Evolutionary conservation across 1,284 basidiomycete species (phyloP), one percentile per base, ranked within the genome.

Genomic region (Naganishia albida): DNA sequence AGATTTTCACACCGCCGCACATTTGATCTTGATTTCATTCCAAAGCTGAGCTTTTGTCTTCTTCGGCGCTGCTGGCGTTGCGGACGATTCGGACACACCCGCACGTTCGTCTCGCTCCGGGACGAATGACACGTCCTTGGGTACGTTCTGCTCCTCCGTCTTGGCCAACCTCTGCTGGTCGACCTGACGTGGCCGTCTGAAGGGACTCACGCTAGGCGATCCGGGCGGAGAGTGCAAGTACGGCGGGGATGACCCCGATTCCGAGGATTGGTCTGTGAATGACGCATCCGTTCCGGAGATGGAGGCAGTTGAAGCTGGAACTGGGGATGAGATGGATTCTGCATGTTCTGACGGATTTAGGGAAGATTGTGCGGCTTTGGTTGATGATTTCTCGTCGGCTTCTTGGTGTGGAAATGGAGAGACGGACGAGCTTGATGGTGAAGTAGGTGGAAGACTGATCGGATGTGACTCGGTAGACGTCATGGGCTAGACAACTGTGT

Each of bases 1-100:
- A 18, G 28, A 20, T 16, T 23, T 25, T 3, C 2, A 46, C 13
- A 6, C 12, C 2, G 18, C 69, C 76, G 67, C 55, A 76, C 77
- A 77, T 64, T 79, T 74, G 7, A 75, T 54, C 67, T 80, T 80
- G 54, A 80, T 71, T 55, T 78, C 77, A 26, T 71, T 72, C 78
- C 78, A 80, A 8, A 80, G 70, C 66, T 78, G 74, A 59, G 77
- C 76, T 70, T 80, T 80, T 51, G 72, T 72, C 64, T 70, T 73
- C 42, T 26, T 39, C 10, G 46, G 34, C 30, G 40, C 40, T 4
- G 12, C 26, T 20, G 66, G 53, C 15, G 40, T 25, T 26, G 12
- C 43, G 28, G 28, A 30, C n/a, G 23, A 38, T 39, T 48, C 38
- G 16, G 42, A 43, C 16, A 20, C 59, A 20, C 43, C 20, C 38